Evolutionary conservation across 2,329 filamentous ascomycete genomes (phyloP), one percentile per base, ranked within the genome.

Genomic region (Ascochyta fabae): DNA sequence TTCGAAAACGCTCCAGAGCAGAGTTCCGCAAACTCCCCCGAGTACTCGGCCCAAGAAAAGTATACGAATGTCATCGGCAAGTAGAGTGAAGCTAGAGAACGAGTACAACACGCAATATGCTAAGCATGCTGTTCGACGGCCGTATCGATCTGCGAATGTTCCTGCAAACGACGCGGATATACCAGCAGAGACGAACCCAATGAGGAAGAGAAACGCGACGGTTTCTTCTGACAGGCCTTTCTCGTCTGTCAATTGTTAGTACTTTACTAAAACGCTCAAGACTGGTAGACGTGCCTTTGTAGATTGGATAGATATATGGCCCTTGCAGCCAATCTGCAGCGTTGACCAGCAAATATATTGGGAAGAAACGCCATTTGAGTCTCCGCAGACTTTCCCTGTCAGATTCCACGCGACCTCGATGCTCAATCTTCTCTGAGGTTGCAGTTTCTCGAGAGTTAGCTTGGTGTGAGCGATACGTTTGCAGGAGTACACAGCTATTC

Each of bases 1-100:
- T 68, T 87, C 84, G 59, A 86, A 86, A 5, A 80, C 82, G 39
- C 79, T 84, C 74, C 84, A 86, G 27, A 87, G 76, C 36, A 87
- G 69, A 24, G 83, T 85, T 31, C 83, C 83, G 26, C 79, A 81
- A 41, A 86, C 56, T 0, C 85, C 85, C 22, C 83, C 83, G 4
- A 86, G 76, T 0, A 83, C 68, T 44, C 85, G 77, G 12, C 85
- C 85, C 1, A 78, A 50, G 48, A 85, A 81, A 5, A 88, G 73
- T 10, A 84, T 24, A 12, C 68, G 68, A 13, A 81, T 73, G 53
- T 77, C 73, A 24, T 79, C 73, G 44, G 78, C 77, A 26, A 85
- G 71, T 46, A 84, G 81, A 16, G 81, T 79, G 43, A 82, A 65
- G 60, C 84, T 85, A 0, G 83, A 83, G 3, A 82, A 68, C 0